phyloP scores from a whole-genome alignment of 208 protist genomes.

The Angomonas ambiguus region DNA sequence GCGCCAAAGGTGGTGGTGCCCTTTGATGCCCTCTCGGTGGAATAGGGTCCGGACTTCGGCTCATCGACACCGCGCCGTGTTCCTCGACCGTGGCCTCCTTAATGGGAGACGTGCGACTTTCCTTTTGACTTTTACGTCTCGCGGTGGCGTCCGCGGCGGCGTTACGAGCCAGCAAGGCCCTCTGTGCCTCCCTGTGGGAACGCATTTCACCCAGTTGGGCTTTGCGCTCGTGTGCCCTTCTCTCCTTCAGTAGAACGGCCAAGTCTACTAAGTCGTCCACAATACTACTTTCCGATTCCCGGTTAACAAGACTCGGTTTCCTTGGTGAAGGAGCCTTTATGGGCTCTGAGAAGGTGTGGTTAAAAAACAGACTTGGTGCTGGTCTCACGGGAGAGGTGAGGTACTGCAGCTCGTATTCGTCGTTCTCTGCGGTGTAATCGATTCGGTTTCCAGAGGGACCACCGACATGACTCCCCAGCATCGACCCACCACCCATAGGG shows the following conservation, averaged over 20 bases:
- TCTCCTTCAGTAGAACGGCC: not conserved
- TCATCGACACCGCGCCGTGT: not conserved
- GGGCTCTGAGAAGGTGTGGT: too few relatives aligned
- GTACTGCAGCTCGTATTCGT: conserved; percentile 19
- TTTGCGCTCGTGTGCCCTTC: not conserved
- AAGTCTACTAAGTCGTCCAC: conserved; percentile 8
- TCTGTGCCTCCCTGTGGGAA: not conserved
- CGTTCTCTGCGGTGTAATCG: conserved; percentile 1
- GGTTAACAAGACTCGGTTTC: too few relatives aligned
- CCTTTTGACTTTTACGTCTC: not conserved
- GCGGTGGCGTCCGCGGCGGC: not conserved
- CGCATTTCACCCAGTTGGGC: not conserved
- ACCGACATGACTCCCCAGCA: not conserved
- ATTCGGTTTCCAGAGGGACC: not conserved
- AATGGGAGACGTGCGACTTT: not conserved
- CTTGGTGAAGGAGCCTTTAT: not conserved
- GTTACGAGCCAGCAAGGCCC: not conserved
- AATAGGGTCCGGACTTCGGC: not conserved
- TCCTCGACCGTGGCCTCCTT: not conserved
- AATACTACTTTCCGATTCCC: not conserved
- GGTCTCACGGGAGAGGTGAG: conserved; percentile 16
- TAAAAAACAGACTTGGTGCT: conserved; percentile 5
- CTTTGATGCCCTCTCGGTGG: not conserved
- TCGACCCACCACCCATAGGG: not conserved
- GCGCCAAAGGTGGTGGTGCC: not conserved